Conservation (phyloP, 2,329 filamentous ascomycete genomes). For the Mycogone perniciosa region DNA sequence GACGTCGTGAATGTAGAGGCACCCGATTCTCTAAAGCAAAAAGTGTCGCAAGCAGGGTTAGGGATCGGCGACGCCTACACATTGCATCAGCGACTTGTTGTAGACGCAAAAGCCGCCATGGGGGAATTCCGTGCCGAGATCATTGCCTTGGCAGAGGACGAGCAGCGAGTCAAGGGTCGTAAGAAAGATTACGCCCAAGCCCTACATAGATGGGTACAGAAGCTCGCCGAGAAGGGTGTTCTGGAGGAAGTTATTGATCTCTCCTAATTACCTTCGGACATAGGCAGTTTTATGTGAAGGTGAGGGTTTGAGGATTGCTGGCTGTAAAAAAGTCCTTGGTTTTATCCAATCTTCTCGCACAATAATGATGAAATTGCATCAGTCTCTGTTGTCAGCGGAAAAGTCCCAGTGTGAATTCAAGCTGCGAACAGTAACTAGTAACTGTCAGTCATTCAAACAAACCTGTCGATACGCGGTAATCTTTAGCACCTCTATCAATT, state of each 20-base stretch:
- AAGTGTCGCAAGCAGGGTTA: slow-evolving; percentile 11
- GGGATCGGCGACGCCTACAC: slow-evolving; percentile 24
- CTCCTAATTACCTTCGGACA: not conserved
- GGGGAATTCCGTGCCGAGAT: slow-evolving; percentile 44
- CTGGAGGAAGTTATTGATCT: slow-evolving; percentile 39
- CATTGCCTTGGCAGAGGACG: slow-evolving; percentile 39
- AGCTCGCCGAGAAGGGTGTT: slow-evolving; percentile 60
- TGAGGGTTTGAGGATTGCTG: no score
- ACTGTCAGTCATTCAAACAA: no score
- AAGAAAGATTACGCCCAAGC: slow-evolving; percentile 64
- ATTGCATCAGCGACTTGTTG: slow-evolving; percentile 33
- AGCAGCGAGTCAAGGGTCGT: slow-evolving; percentile 46
- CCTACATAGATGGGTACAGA: slow-evolving; percentile 62
- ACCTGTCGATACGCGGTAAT: no score
- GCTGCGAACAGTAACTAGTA: no score
- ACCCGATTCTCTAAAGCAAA: slow-evolving; percentile 13
- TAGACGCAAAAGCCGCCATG: slow-evolving; percentile 37
- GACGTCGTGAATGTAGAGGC: slow-evolving; percentile 20
- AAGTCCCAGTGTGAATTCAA: no score
- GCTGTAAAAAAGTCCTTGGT: no score
- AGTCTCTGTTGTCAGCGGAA: no score
- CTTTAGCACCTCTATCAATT: no score
- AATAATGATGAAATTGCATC: no score
- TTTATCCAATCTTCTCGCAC: no score
- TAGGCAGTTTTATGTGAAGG: no score